Conservation (phyloP, 441 rosid species). For the Pelargonium myrrhifolium region DNA sequence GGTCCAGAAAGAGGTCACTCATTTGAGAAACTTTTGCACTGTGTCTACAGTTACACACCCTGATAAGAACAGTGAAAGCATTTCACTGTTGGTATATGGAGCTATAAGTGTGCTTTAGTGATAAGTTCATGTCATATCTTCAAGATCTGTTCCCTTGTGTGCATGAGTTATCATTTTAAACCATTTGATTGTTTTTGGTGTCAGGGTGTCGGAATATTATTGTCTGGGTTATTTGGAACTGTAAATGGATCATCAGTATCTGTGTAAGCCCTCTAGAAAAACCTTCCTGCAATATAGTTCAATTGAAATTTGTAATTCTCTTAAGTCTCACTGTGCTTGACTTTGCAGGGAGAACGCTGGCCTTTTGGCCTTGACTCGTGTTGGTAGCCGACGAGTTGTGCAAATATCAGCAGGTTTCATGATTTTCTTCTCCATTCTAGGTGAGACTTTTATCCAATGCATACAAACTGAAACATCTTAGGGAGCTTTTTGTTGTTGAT, state of each 20-base stretch:
- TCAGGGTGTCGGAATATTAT: slow-evolving; percentile 85
- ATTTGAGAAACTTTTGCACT: neutral
- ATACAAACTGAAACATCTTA: neutral
- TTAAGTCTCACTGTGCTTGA: neutral
- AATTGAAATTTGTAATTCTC: neutral
- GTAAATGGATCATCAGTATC: slow-evolving; percentile 81
- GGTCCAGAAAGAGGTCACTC: neutral
- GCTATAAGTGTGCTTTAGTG: neutral
- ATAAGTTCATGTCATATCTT: neutral
- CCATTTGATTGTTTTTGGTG: slow-evolving; percentile 21
- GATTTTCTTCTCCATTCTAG: slow-evolving; percentile 94
- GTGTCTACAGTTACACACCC: neutral
- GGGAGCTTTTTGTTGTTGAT: slow-evolving; percentile 10
- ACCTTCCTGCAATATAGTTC: slow-evolving; percentile 4
- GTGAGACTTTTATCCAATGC: slow-evolving; percentile 28
- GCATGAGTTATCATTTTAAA: neutral
- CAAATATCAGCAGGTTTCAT: slow-evolving; percentile 97
- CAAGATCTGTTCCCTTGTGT: no score
- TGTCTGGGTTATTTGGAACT: slow-evolving; percentile 92
- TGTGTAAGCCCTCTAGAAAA: slow-evolving; percentile 57
- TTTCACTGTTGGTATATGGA: neutral
- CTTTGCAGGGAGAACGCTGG: slow-evolving; percentile 84
- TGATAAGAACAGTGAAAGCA: neutral
- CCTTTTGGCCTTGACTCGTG: slow-evolving; percentile 78
- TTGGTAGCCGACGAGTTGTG: slow-evolving; percentile 93